phyloP scores from a whole-genome alignment of 257 asterid species.

The Thymus mandschuricus region DNA sequence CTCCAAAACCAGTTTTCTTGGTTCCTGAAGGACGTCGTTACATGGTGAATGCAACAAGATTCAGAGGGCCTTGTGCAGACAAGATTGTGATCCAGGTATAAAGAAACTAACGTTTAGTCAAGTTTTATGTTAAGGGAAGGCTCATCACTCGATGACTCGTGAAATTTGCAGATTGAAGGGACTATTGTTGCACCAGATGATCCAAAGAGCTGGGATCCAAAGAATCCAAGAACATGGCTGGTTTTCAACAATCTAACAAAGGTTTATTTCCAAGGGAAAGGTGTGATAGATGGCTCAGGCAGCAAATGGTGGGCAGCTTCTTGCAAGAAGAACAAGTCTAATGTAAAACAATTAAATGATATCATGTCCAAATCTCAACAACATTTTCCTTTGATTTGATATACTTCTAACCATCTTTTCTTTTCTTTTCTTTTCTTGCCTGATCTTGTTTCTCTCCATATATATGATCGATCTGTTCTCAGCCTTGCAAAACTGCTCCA shows the following conservation, averaged over 20 bases:
- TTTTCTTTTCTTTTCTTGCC: too few relatives aligned
- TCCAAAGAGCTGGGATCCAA: slow-evolving; percentile 77
- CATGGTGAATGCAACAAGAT: slow-evolving; percentile 76
- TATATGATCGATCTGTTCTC: slow-evolving; percentile 29
- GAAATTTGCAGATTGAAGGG: slow-evolving; percentile 71
- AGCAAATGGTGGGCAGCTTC: slow-evolving; percentile 95
- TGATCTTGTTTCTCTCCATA: neutral
- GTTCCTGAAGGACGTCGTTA: slow-evolving; percentile 72
- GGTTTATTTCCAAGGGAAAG: slow-evolving; percentile 73
- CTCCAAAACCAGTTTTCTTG: slow-evolving; percentile 59
- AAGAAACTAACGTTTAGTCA: neutral
- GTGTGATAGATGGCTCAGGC: slow-evolving; percentile 87
- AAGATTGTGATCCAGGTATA: slow-evolving; percentile 65
- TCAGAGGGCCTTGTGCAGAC: slow-evolving; percentile 77
- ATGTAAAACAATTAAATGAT: slow-evolving; percentile 56
- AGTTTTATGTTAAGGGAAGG: too few relatives aligned
- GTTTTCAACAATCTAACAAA: slow-evolving; percentile 57
- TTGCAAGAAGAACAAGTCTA: slow-evolving; percentile 85
- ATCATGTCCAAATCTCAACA: slow-evolving; percentile 14
- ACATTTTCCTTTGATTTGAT: neutral
- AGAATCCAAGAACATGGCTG: slow-evolving; percentile 68
- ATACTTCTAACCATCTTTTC: slow-evolving; percentile 21
- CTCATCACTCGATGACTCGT: too few relatives aligned
- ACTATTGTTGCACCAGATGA: slow-evolving; percentile 85
- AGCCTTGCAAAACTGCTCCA: slow-evolving; percentile 95